Evolutionary conservation across 352 stramenopile species (phyloP).

Genomic region (Phytophthora pseudosyringae): DNA sequence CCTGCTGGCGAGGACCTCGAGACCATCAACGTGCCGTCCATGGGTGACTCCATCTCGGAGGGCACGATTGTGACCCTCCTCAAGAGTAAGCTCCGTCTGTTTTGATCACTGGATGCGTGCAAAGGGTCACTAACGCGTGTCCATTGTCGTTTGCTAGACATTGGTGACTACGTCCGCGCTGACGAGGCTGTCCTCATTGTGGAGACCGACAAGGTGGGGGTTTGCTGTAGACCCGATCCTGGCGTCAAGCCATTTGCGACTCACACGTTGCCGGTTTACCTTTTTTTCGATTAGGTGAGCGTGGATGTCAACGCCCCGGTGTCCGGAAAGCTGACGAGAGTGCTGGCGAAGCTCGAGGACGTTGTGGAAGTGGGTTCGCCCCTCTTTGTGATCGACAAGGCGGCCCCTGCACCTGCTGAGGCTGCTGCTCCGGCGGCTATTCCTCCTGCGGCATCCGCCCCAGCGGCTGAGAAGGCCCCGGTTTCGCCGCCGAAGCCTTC

Average conservation of each 20-base stretch:
- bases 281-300: constrained; percentile 57
- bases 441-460: constrained; percentile 16
- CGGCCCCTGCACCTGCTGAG: constrained; percentile 29
- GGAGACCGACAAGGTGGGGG: constrained; percentile 98
- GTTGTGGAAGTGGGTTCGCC: constrained; percentile 94
- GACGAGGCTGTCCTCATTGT: constrained; percentile 98
- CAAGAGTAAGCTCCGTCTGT: constrained; percentile 58
- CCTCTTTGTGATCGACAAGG: constrained; percentile 48
- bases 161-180: constrained; percentile 94
- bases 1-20: constrained; percentile 51
- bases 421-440: constrained; percentile 25
- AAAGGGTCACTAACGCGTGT: not conserved
- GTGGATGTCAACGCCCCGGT: constrained; percentile 93
- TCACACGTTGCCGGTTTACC: not conserved
- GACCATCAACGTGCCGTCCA: constrained; percentile 88
- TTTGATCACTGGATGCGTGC: not conserved
- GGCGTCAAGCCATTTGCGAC: not conserved
- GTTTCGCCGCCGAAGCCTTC: constrained; percentile 33
- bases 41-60: constrained; percentile 98
- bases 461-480: constrained; percentile 27
- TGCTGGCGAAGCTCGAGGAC: constrained; percentile 95
- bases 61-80: constrained; percentile 95
- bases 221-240: not conserved
- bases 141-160: constrained; percentile 45
- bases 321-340: constrained; percentile 91